Conservation (phyloP, 257 asterid species). For the Ilex aquifolium region DNA sequence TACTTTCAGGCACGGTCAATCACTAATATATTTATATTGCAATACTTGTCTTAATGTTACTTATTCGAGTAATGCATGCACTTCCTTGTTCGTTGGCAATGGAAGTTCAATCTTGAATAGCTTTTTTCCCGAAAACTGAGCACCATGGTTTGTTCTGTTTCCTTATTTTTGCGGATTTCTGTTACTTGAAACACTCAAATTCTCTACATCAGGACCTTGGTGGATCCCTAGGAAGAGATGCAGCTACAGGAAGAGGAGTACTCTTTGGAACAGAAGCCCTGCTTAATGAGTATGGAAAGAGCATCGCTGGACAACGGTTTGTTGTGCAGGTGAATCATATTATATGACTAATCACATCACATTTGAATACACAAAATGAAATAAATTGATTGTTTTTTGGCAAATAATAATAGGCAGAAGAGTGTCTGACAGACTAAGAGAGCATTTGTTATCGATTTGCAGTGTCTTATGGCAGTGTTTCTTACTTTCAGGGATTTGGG, state of each 20-base stretch:
- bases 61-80: no score
- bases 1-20: no score
- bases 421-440: no score
- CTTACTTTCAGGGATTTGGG: slow-evolving; percentile 45
- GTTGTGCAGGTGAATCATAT: slow-evolving; percentile 38
- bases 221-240: slow-evolving; percentile 72
- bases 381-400: no score
- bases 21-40: no score
- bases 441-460: no score
- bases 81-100: no score
- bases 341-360: background rate
- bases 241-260: slow-evolving; percentile 68
- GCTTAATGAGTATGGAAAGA: slow-evolving; percentile 51
- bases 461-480: background rate
- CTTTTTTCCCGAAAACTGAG: background rate
- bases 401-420: no score
- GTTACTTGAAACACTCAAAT: background rate
- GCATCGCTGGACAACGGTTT: slow-evolving; percentile 45
- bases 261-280: slow-evolving; percentile 55
- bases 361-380: background rate
- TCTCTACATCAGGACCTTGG: slow-evolving; percentile 44
- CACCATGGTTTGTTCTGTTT: background rate
- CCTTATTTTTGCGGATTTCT: background rate
- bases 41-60: no score
- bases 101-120: no score